Evolutionary conservation across 2,329 filamentous ascomycete genomes (phyloP).

Genomic region (Cryphonectria parasitica): DNA sequence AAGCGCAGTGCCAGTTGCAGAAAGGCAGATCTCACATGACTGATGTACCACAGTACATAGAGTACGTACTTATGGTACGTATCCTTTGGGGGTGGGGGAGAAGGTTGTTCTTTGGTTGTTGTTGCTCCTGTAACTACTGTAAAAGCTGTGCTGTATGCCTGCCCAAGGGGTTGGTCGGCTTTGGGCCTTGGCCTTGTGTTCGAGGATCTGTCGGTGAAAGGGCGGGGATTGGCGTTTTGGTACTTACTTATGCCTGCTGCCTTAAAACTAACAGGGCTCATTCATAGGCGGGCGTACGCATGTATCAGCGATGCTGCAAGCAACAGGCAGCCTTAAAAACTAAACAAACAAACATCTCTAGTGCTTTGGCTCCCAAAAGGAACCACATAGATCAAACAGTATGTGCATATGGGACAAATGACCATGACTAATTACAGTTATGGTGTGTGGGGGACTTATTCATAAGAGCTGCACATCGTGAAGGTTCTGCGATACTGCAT

Average conservation of each 20-base stretch:
- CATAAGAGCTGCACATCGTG: not conserved
- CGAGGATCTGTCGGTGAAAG: constrained; percentile 22
- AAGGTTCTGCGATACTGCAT: not conserved
- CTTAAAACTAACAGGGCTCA: not conserved
- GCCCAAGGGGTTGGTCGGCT: constrained; percentile 1
- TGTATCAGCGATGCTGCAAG: not conserved
- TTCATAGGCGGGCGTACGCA: not conserved
- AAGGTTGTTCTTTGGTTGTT: too few species aligned
- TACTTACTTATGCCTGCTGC: not conserved
- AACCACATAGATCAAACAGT: not conserved
- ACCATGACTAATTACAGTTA: not conserved
- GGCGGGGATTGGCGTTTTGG: constrained; percentile 22
- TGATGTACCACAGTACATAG: not conserved
- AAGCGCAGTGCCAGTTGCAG: not conserved
- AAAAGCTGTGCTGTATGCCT: not conserved
- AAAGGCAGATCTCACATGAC: not conserved
- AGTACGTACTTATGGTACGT: not conserved
- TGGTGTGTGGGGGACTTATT: constrained; percentile 5
- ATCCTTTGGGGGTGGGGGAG: not conserved
- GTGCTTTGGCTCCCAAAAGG: not conserved
- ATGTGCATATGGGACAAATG: not conserved
- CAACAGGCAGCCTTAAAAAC: not conserved
- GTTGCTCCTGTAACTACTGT: not conserved
- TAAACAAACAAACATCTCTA: not conserved
- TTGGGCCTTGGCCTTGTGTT: constrained; percentile 8